Percentiles rank a stretch among this genome's conserved stretches.
Conservation (phyloP, 805 yeast genomes). For the Ogataea kodamae region DNA sequence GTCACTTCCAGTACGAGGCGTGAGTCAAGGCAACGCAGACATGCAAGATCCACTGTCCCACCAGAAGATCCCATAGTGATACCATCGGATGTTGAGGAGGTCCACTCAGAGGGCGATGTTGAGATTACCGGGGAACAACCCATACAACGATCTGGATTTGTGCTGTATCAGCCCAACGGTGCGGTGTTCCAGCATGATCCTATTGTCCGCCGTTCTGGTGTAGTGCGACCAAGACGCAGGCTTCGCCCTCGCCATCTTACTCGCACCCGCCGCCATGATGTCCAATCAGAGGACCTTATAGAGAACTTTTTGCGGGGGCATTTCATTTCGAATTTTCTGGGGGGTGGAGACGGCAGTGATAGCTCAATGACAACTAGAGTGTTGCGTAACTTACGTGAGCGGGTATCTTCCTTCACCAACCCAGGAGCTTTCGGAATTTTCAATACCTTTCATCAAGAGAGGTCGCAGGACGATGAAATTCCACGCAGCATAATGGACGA, state of each 20-base stretch:
- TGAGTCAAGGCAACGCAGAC: slow-evolving; percentile 4
- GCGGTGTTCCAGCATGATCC: slow-evolving; percentile 12
- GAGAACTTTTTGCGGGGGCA: slow-evolving; percentile 12
- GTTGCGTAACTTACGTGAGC: slow-evolving; percentile 9
- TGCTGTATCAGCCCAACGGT: slow-evolving; percentile 17
- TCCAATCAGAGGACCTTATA: slow-evolving; percentile 2
- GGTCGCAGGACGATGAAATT: slow-evolving; percentile 23
- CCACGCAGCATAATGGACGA: slow-evolving; percentile 30
- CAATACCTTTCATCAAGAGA: slow-evolving; percentile 2
- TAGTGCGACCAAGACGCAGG: slow-evolving; percentile 2
- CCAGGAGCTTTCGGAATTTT: slow-evolving; percentile 7
- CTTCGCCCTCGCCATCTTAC: slow-evolving; percentile 5
- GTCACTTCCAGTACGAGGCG: slow-evolving; percentile 5
- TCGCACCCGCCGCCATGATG: not conserved
- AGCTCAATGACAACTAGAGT: slow-evolving; percentile 11
- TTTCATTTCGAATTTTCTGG: slow-evolving; percentile 7
- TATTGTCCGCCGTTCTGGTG: slow-evolving; percentile 11
- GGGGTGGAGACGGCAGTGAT: slow-evolving; percentile 3
- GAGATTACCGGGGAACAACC: slow-evolving; percentile 23
- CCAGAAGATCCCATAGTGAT: slow-evolving; percentile 22
- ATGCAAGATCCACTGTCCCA: slow-evolving; percentile 6
- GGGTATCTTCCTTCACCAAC: slow-evolving; percentile 7
- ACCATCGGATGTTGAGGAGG: slow-evolving; percentile 20
- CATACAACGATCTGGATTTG: slow-evolving; percentile 14
- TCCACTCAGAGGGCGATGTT: slow-evolving; percentile 22